Evolutionary conservation across 371 early-diverging fungal species (phyloP).

Genomic region (Apophysomyces ossiformis): DNA sequence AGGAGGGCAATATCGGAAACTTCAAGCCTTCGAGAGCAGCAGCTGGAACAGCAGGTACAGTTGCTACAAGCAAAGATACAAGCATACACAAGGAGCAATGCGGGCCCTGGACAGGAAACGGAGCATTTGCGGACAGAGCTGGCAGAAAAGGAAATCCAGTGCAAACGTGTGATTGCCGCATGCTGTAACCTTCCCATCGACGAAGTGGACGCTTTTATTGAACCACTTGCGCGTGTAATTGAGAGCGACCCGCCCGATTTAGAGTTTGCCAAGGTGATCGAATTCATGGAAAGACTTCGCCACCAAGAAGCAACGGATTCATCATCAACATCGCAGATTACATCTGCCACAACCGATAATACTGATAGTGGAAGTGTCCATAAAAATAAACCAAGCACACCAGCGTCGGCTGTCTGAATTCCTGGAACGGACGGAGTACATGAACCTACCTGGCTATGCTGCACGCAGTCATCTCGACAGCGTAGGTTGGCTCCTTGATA

Average conservation of each 20-base stretch:
- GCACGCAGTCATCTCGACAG: conserved; percentile 1
- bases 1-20: background rate
- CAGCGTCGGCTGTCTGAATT: conserved; percentile 9
- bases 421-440: background rate
- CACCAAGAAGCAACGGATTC: conserved; percentile 29
- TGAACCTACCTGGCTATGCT: background rate
- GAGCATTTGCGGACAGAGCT: conserved; percentile 34
- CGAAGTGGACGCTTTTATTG: conserved; percentile 67
- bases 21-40: conserved; percentile 15
- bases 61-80: conserved; percentile 46
- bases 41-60: conserved; percentile 39
- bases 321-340: background rate
- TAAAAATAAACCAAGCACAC: conserved; percentile 11
- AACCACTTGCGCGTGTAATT: conserved; percentile 66
- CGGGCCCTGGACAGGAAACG: conserved; percentile 46
- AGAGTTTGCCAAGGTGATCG: conserved; percentile 56
- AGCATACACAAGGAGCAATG: conserved; percentile 50
- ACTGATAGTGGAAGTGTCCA: conserved; percentile 3
- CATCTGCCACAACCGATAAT: background rate
- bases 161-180: conserved; percentile 71
- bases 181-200: conserved; percentile 71
- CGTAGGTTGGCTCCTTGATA: background rate
- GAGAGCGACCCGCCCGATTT: conserved; percentile 72
- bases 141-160: conserved; percentile 60
- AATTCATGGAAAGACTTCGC: conserved; percentile 57